phyloP scores from a whole-genome alignment of 1,139 yeast genomes.

The Geotrichum fermentans region DNA sequence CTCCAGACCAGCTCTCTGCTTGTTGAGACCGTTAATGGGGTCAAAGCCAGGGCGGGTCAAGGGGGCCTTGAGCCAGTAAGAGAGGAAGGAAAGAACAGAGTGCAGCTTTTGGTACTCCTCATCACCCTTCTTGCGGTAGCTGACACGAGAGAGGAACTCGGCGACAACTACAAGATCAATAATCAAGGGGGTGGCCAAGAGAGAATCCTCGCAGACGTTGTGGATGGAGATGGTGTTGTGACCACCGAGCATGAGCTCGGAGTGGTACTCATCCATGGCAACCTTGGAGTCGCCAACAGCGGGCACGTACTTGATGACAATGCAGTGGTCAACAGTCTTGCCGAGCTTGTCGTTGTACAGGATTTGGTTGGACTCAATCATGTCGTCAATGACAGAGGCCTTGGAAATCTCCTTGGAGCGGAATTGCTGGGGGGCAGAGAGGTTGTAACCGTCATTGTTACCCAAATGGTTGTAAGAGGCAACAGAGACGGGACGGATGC shows the following conservation, averaged over 20 bases:
- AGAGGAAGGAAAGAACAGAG: constrained; percentile 78
- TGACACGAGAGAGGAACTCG: constrained; percentile 83
- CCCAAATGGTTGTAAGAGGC: constrained; percentile 96
- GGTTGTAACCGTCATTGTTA: constrained; percentile 90
- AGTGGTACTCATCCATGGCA: constrained; percentile 97
- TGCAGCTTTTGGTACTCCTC: constrained; percentile 63
- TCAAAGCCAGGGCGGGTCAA: constrained; percentile 85
- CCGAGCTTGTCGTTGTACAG: constrained; percentile 80
- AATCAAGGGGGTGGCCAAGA: constrained; percentile 90
- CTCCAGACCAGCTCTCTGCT: constrained; percentile 89
- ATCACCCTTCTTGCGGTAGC: constrained; percentile 54
- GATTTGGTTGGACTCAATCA: constrained; percentile 82
- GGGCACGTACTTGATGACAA: constrained; percentile 87
- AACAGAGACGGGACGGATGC: constrained; percentile 88
- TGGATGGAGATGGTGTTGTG: constrained; percentile 91
- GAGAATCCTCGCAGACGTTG: constrained; percentile 93
- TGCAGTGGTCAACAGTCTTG: constrained; percentile 82
- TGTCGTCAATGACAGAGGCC: constrained; percentile 89
- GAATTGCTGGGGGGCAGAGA: constrained; percentile 89
- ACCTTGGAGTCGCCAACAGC: constrained; percentile 97
- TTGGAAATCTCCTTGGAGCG: constrained; percentile 93
- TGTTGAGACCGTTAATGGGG: constrained; percentile 89
- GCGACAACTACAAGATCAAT: constrained; percentile 86
- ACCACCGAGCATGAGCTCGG: constrained; percentile 95
- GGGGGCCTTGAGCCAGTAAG: constrained; percentile 97